A percentile compares a stretch with the other conserved stretches of the same genome.
Evolutionary conservation across 768 basidiomycete genomes (phyloP).

Genomic region (Boletales sp.): DNA sequence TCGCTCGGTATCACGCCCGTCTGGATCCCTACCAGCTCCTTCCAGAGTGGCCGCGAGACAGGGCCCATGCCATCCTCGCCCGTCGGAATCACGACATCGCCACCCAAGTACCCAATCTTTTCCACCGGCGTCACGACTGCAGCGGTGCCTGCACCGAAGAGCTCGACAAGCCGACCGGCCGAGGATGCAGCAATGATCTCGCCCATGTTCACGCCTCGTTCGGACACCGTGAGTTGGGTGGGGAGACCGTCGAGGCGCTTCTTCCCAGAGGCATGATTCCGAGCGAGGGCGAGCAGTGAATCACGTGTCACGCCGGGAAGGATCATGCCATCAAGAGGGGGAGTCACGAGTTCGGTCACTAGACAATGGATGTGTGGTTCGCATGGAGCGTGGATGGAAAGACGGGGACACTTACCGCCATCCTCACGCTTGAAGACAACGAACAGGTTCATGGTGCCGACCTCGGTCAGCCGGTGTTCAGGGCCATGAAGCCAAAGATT

Average conservation of each 20-base stretch:
- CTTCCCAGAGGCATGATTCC: constrained; percentile 51
- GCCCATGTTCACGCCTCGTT: constrained; percentile 71
- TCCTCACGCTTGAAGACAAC: constrained; percentile 70
- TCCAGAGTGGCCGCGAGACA: constrained; percentile 46
- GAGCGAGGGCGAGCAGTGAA: constrained; percentile 44
- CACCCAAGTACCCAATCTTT: constrained; percentile 56
- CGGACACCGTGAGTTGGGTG: constrained; percentile 53
- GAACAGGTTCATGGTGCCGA: constrained; percentile 94
- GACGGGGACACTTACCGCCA: constrained; percentile 44
- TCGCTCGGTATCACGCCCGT: constrained; percentile 72
- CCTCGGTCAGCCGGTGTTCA: constrained; percentile 52
- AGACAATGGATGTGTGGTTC: background rate
- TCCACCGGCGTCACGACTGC: constrained; percentile 53
- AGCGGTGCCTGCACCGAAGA: constrained; percentile 50
- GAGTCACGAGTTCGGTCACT: constrained; percentile 61
- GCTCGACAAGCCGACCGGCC: constrained; percentile 43
- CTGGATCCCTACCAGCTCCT: constrained; percentile 59
- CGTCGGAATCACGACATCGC: constrained; percentile 53
- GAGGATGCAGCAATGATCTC: constrained; percentile 56
- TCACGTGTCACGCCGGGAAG: constrained; percentile 70
- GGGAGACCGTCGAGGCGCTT: constrained; percentile 50
- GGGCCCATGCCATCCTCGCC: constrained; percentile 75
- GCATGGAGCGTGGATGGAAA: background rate
- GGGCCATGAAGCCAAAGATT: constrained; percentile 87
- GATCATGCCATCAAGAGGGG: constrained; percentile 62